Evolutionary conservation across 2,329 filamentous ascomycete species (phyloP), one percentile per base, ranked within the genome.

Genomic region (Sporothrix brasiliensis): DNA sequence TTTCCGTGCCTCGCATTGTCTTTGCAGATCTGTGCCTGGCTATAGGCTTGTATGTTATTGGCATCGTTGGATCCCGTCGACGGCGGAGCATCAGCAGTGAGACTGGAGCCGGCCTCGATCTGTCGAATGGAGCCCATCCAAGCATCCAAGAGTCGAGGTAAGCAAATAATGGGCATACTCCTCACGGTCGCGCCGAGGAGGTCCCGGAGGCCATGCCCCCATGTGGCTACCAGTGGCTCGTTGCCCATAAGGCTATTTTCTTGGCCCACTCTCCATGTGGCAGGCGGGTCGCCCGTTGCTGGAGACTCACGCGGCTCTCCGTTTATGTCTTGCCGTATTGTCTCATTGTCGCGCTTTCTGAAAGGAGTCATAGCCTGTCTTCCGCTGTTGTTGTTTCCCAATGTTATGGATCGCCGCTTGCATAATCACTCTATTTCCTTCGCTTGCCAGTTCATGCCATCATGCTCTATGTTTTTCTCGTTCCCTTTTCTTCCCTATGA

Each of bases 201-300:
- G 13, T 11, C 13, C 13, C 10, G 10, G 13, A 44, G 7, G 41
- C 3, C 41, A 44, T 11, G 7, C 1, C 41, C 41, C 41, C 41
- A 53, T 67, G 13, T 16, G 10, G 27, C 11, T 54, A 19, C 63
- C 24, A 41, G 3, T 41, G 16, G 16, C 24, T 11, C n/a, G 24
- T n/a, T 67, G 44, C 47, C 49, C n/a, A 54, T 34, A 30, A 56
- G 66, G 50, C 52, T 68, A n/a, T 68, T 56, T 56, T 27, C 41
- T 44, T 41, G 19, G 49, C 67, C 67, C 70, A 49, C 54, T 13
- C 70, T 67, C 67, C 67, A 69, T 71, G 70, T 61, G 67, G 70
- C 53, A 69, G 44, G 67, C 69, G 41, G 52, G 21, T 61, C 53
- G 44, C n/a, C 49, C 61, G 50, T 27, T 27, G n/a, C 39, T 68